These are phyloP conservation scores for Oryza glumipatula DNA, from an alignment of 176 grass and related monocot species.

Conservation along the genomic window DNA sequence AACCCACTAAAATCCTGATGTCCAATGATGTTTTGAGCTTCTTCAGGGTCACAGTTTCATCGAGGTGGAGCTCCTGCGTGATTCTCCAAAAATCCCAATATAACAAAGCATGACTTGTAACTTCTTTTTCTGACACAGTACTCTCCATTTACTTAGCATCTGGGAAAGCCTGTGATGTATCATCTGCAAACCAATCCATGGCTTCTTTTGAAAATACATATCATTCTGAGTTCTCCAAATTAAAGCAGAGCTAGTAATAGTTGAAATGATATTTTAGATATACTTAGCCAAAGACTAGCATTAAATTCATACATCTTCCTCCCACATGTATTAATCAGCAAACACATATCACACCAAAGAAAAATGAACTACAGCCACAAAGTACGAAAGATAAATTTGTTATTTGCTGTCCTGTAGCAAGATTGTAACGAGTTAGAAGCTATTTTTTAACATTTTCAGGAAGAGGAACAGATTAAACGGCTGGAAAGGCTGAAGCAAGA, in stretches of 20 bases:
- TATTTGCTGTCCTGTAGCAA: background rate
- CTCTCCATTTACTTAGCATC: background rate
- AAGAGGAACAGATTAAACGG: slow-evolving; percentile 88
- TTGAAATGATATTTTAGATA: background rate
- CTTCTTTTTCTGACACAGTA: background rate
- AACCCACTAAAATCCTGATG: background rate
- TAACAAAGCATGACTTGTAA: too few relatives aligned
- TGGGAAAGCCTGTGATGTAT: background rate
- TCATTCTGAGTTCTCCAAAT: background rate
- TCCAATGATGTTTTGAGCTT: background rate
- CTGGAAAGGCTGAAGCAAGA: slow-evolving; percentile 89
- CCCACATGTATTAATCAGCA: background rate
- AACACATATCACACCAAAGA: background rate
- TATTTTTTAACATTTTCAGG: slow-evolving; percentile 43
- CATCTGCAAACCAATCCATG: background rate
- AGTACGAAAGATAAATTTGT: background rate
- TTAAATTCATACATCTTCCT: background rate
- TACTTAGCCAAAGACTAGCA: background rate
- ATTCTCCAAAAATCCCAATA: too few relatives aligned
- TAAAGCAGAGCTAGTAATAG: background rate
- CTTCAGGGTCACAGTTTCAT: background rate
- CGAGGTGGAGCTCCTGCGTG: too few relatives aligned
- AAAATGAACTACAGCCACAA: background rate
- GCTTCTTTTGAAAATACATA: background rate
- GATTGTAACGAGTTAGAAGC: background rate